Base-by-base conservation (phyloP, 1,139 yeast species). In the Arxiozyma heterogenica region DNA sequence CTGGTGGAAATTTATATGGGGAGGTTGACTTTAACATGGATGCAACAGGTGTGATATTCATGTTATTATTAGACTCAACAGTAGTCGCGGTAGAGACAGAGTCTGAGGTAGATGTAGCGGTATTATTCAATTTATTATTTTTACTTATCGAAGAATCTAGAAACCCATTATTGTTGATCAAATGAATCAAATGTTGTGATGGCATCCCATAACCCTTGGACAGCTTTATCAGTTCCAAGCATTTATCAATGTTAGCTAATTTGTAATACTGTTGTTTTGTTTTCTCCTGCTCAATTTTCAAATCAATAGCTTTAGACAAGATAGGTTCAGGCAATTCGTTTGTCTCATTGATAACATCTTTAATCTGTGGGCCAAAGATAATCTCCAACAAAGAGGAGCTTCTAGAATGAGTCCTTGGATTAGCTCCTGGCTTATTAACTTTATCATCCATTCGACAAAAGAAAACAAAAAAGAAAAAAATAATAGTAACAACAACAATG, bases 211-310 rank as follows among this genome's bases (percentile, higher is more conserved):
- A 80, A 45, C 75, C 73, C 9, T 80, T 65, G 0, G 95, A 94
- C 25, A 77, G 72, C 56, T 81, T 80, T 51, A 90, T 64, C 27
- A 90, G 74, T 55, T 82, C 83, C 46, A 85, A 71, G 43, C 86
- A 80, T 55, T 79, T 77, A 54, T 78, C 77, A 39, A 85, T 75
- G 44, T 78, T 73, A 65, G 90, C 96, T 42, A 84, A 73, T 55
- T 78, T 79, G 66, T 86, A 84, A 62, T 76, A 84, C 61, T 86
- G 95, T 67, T 90, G 97, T 61, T 84, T 84, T 1, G 97, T 86
- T 45, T 79, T 76, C 67, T 91, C 97, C 64, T 86, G 95, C 66
- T 88, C 94, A 2, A 82, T 72, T 55, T 84, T 79, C 38, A 88
- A 75, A 46, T 77, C 77, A 47, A 90, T 71, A 0, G 91, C 82